Percentiles rank a stretch among this genome's conserved stretches.
These are phyloP conservation scores for Curvularia sp. DNA, from an alignment of 2,329 filamentous ascomycete genomes.

Conservation along the genomic window DNA sequence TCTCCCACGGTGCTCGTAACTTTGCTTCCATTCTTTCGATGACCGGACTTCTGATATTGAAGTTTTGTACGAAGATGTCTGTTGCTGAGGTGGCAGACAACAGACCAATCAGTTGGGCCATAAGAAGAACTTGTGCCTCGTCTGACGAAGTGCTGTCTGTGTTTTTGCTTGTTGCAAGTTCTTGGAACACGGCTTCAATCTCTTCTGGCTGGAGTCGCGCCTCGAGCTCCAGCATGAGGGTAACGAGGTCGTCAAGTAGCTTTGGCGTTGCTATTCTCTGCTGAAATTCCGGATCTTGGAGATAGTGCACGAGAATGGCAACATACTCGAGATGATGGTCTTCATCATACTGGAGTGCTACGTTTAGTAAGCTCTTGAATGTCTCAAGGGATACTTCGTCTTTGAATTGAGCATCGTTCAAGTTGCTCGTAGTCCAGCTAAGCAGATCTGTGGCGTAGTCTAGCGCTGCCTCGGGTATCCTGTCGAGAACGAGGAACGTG, in stretches of 20 bases:
- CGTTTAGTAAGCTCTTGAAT: conserved; percentile 39
- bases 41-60: conserved; percentile 37
- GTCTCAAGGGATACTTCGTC: conserved; percentile 40
- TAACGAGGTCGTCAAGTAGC: conserved; percentile 39
- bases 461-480: conserved; percentile 41
- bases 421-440: conserved; percentile 46
- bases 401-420: conserved; percentile 45
- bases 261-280: conserved; percentile 41
- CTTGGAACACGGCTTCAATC: conserved; percentile 36
- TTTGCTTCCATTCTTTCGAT: conserved; percentile 40
- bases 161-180: conserved; percentile 37
- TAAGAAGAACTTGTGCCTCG: conserved; percentile 36
- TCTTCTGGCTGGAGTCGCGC: conserved; percentile 37
- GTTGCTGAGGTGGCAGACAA: conserved; percentile 46
- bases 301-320: conserved; percentile 44
- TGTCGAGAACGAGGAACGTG: conserved; percentile 32
- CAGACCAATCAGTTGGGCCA: conserved; percentile 43
- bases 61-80: conserved; percentile 42
- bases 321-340: conserved; percentile 48
- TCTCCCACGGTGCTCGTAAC: conserved; percentile 25
- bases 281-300: conserved; percentile 48
- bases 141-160: conserved; percentile 34
- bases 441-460: conserved; percentile 48
- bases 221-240: conserved; percentile 45
- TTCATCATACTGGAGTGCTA: conserved; percentile 41